phyloP scores from a whole-genome alignment of 108 stramenopile species.

The Pseudonitzschia multistriata region DNA sequence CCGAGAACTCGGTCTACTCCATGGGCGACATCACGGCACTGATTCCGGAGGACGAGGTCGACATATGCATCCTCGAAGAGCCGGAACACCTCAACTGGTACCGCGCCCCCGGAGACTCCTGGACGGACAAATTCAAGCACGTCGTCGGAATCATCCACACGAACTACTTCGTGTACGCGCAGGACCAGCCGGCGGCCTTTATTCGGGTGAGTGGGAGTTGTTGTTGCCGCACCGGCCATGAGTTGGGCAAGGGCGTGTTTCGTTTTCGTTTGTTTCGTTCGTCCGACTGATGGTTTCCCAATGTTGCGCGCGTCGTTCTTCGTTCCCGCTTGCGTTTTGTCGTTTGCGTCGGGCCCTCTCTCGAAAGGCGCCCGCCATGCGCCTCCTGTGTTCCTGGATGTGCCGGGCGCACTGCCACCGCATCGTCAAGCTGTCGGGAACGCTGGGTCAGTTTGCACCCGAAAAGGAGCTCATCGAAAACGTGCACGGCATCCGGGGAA shows the following conservation, averaged over 20 bases:
- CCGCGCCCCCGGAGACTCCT: constrained; percentile 44
- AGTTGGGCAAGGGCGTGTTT: too few species aligned
- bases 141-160: constrained; percentile 94
- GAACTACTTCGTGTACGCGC: constrained; percentile 86
- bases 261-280: background rate
- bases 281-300: background rate
- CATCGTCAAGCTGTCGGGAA: constrained; percentile 81
- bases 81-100: constrained; percentile 93
- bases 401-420: constrained; percentile 87
- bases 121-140: constrained; percentile 88
- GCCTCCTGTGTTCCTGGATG: constrained; percentile 77
- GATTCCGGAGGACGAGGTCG: constrained; percentile 73
- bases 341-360: background rate
- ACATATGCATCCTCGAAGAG: constrained; percentile 90
- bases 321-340: background rate
- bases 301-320: background rate
- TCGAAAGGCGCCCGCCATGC: constrained; percentile 73
- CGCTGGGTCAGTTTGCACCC: constrained; percentile 69
- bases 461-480: constrained; percentile 88
- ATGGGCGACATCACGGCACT: constrained; percentile 72
- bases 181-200: constrained; percentile 78
- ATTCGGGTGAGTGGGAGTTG: constrained; percentile 64
- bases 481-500: constrained; percentile 85
- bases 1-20: constrained; percentile 56
- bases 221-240: too few species aligned